Evolutionary conservation across 805 yeast genomes (phyloP), one percentile per base, ranked within the genome.

Genomic region (Sungouiella blattae): DNA sequence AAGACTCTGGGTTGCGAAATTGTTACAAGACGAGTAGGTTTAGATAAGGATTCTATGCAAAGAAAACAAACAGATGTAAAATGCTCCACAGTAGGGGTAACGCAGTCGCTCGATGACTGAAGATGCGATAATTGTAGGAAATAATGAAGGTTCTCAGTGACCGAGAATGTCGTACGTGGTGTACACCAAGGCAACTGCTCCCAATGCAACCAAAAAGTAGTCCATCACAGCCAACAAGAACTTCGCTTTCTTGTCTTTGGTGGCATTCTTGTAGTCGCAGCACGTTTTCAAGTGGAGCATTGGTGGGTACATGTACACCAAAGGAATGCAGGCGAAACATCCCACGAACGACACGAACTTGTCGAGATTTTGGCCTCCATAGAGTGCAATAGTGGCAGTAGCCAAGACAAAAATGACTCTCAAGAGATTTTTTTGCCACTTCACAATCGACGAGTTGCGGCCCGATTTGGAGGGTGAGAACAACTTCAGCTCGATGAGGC

Each of bases 271-370:
- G 35, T 44, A 43, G 23, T 43, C 46, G 40, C 72, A 67, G 41
- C 78, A 75, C 36, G 78, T 64, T 50, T 65, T 72, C 36, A 77
- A 65, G 50, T 85, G 93, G 35, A 85, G 62, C 69, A 85, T 68
- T 12, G 94, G 93, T 6, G 94, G 93, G 50, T 84, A 83, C 78
- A 85, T 80, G 62, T 85, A 85, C 4, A 85, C 93, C 62, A 85
- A 70, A 2, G 94, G 94, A 36, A 85, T 82, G 51, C 94, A 85
- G 1, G 91, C 89, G 62, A 85, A 81, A 34, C 88, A 82, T 3
- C 94, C 94, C 34, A 85, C 83, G 52, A 85, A 78, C 2, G 89
- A 79, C 8, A 85, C 91, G 60, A 85, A 82, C 43, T 66, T 70
- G 53, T 85, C 93, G 42, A 85, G 61, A 48, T 83, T 76, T 38